Evolutionary conservation across 805 yeast genomes (phyloP).

Genomic region (Schwanniomyces sp.): DNA sequence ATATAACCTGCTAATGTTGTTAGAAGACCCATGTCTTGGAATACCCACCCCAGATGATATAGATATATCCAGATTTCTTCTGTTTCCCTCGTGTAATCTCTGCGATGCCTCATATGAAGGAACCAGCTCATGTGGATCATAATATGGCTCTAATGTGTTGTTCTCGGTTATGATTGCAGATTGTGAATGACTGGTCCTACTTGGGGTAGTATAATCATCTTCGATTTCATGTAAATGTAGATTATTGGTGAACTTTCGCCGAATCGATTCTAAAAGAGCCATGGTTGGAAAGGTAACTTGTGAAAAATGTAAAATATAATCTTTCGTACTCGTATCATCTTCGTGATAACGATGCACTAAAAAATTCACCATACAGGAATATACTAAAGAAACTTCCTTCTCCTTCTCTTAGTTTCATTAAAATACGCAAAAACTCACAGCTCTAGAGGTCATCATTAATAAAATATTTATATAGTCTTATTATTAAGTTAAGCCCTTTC

Average conservation of each 20-base stretch:
- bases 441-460: too few species aligned
- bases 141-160: background rate
- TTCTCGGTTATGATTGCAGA: background rate
- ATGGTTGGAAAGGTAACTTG: constrained; percentile 5
- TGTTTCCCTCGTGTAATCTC: constrained; percentile 22
- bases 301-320: background rate
- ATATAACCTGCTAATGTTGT: constrained; percentile 1
- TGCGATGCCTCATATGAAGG: constrained; percentile 46
- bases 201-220: constrained; percentile 26
- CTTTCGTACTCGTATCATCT: background rate
- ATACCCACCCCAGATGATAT: background rate
- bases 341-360: background rate
- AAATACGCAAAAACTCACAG: too few species aligned
- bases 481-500: too few species aligned
- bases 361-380: background rate
- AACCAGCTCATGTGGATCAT: constrained; percentile 34
- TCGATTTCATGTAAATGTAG: constrained; percentile 32
- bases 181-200: constrained; percentile 6
- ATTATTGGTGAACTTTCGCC: constrained; percentile 23
- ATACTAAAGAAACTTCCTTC: background rate
- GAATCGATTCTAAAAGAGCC: constrained; percentile 23
- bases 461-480: too few species aligned
- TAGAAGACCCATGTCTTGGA: constrained; percentile 1
- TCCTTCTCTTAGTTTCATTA: too few species aligned
- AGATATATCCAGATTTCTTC: constrained; percentile 1